Conservation (phyloP, 2,329 filamentous ascomycete species). For the Plectosphaerella sp. region DNA sequence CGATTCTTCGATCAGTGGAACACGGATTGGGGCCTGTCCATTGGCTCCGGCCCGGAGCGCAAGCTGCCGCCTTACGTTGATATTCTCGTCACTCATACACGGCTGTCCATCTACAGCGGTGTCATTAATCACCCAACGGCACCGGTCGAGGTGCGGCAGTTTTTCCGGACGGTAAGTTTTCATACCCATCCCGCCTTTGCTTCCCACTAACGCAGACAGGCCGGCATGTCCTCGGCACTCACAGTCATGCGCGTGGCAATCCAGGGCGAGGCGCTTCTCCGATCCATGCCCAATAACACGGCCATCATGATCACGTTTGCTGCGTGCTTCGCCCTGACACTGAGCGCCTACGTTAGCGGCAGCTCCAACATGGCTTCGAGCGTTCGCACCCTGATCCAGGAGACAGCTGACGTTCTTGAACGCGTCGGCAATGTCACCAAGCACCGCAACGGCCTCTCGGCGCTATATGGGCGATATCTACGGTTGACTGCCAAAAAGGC, state of each 20-base stretch:
- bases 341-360: slow-evolving; percentile 55
- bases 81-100: slow-evolving; percentile 68
- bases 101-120: slow-evolving; percentile 68
- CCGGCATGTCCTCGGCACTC: slow-evolving; percentile 66
- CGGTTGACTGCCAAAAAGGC: slow-evolving; percentile 38
- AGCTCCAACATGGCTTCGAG: slow-evolving; percentile 57
- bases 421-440: slow-evolving; percentile 61
- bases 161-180: slow-evolving; percentile 52
- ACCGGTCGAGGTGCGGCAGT: slow-evolving; percentile 64
- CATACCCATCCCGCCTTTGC: background rate
- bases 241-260: slow-evolving; percentile 72
- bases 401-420: slow-evolving; percentile 64
- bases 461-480: slow-evolving; percentile 41
- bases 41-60: slow-evolving; percentile 49
- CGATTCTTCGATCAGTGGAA: slow-evolving; percentile 64
- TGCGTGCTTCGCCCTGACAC: slow-evolving; percentile 62
- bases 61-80: slow-evolving; percentile 69
- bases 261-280: slow-evolving; percentile 64
- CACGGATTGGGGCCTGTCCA: slow-evolving; percentile 55
- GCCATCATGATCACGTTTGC: slow-evolving; percentile 77
- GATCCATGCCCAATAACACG: slow-evolving; percentile 75
- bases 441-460: slow-evolving; percentile 63
- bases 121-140: slow-evolving; percentile 73
- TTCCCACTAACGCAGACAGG: slow-evolving; percentile 19
- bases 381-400: slow-evolving; percentile 60